These are phyloP conservation scores for Dendrobium nobile DNA, from an alignment of 106 monocot genomes.

Conservation along the genomic window DNA sequence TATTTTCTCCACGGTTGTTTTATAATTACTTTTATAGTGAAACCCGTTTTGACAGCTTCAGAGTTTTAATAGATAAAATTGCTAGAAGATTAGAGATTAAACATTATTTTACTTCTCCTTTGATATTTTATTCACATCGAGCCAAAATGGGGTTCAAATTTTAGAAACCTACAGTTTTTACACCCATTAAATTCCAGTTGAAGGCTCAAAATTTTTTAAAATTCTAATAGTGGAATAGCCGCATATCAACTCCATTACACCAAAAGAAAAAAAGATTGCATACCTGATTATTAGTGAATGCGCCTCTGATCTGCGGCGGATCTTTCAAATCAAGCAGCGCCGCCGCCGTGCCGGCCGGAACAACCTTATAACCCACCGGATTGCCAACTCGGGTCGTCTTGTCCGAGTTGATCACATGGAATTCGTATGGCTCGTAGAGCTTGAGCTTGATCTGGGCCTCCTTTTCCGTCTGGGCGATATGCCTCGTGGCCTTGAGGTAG, in stretches of 20 bases:
- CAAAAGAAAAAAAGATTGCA: not conserved
- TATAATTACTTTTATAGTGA: too few species aligned
- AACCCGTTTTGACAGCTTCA: too few species aligned
- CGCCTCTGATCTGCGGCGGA: conserved; percentile 68
- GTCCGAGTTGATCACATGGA: conserved; percentile 65
- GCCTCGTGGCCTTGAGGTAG: conserved; percentile 61
- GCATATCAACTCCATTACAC: not conserved
- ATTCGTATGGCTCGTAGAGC: conserved; percentile 71
- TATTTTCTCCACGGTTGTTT: too few species aligned
- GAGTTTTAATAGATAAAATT: too few species aligned
- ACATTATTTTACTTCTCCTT: too few species aligned
- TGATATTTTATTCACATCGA: too few species aligned
- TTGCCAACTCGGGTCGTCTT: conserved; percentile 73
- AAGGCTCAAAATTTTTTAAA: too few species aligned
- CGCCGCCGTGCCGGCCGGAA: conserved; percentile 68
- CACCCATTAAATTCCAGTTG: too few species aligned
- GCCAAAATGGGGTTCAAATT: too few species aligned
- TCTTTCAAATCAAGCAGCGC: conserved; percentile 59
- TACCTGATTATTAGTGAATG: conserved; percentile 95
- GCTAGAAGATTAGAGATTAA: too few species aligned
- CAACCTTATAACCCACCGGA: conserved; percentile 83
- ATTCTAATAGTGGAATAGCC: too few species aligned
- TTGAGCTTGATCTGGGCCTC: conserved; percentile 62
- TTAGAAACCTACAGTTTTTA: too few species aligned
- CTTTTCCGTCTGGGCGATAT: conserved; percentile 57